These are phyloP conservation scores for Diphasiastrum complanatum DNA, from an alignment of 83 land plant species.

Conservation along the genomic window DNA sequence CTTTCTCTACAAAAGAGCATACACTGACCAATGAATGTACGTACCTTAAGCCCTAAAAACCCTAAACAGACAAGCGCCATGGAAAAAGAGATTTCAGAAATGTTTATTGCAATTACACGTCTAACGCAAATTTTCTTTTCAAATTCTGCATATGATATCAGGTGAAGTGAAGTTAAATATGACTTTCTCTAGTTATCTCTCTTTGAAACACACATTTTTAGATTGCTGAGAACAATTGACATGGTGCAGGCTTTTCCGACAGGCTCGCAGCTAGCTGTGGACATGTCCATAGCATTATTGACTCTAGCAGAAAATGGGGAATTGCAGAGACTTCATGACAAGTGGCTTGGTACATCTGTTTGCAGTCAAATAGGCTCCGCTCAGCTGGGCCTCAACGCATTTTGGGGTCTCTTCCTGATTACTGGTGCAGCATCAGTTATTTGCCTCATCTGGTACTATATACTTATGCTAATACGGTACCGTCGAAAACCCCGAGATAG, in stretches of 20 bases:
- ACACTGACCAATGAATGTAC: too few species aligned
- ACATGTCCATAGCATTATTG: conserved; percentile 55
- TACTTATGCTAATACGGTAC: conserved; percentile 27
- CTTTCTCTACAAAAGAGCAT: too few species aligned
- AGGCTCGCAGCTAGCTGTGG: conserved; percentile 49
- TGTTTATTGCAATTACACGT: too few species aligned
- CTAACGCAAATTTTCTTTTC: too few species aligned
- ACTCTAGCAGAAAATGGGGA: conserved; percentile 48
- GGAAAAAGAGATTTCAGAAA: too few species aligned
- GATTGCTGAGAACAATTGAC: background rate
- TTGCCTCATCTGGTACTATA: conserved; percentile 31
- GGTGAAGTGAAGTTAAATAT: too few species aligned
- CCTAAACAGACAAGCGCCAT: too few species aligned
- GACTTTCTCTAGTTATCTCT: background rate
- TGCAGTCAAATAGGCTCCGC: conserved; percentile 35
- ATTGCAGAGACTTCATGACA: conserved; percentile 50
- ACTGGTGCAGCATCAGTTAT: conserved; percentile 40
- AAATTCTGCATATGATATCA: too few species aligned
- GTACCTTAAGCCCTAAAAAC: too few species aligned
- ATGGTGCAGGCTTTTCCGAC: conserved; percentile 46
- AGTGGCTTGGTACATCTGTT: conserved; percentile 32
- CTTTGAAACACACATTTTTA: background rate
- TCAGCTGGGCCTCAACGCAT: conserved; percentile 42
- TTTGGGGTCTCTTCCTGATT: conserved; percentile 48
- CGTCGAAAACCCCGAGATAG: background rate